Conservation (phyloP, 2,329 filamentous ascomycete genomes). For the Fusarium sp. region DNA sequence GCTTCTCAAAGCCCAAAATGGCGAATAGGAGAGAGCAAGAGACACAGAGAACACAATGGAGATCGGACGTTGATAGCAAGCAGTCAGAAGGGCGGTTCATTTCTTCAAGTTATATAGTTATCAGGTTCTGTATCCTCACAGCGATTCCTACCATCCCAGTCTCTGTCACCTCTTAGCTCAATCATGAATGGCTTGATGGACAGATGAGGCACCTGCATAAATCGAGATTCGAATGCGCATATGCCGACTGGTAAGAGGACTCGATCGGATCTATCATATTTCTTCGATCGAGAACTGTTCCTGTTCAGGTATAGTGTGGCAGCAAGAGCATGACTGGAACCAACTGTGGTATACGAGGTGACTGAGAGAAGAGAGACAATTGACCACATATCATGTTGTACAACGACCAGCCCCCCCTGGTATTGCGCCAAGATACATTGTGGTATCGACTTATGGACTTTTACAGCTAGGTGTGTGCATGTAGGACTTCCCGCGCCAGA, state of each 20-base stretch:
- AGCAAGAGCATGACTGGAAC: neutral
- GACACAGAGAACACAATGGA: neutral
- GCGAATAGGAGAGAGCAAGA: neutral
- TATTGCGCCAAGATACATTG: neutral
- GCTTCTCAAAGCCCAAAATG: conserved; percentile 20
- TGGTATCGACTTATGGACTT: neutral
- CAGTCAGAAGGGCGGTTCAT: too few relatives aligned
- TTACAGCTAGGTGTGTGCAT: neutral
- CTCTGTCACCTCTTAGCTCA: neutral
- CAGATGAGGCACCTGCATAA: neutral
- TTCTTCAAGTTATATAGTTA: neutral
- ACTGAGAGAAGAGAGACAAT: neutral
- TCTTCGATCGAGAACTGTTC: neutral
- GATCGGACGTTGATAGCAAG: neutral
- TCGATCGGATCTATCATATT: conserved; percentile 3
- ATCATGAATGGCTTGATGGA: neutral
- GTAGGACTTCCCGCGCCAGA: neutral
- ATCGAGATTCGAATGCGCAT: neutral
- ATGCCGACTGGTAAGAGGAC: neutral
- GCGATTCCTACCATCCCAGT: neutral
- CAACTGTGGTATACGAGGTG: neutral
- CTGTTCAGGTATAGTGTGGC: neutral
- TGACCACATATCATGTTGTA: neutral
- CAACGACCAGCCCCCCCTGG: neutral
- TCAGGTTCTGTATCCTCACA: neutral